Percentiles rank a stretch among this genome's conserved stretches.
phyloP scores from a whole-genome alignment of 1,284 basidiomycete species.

The Cutaneotrichosporon sp. region DNA sequence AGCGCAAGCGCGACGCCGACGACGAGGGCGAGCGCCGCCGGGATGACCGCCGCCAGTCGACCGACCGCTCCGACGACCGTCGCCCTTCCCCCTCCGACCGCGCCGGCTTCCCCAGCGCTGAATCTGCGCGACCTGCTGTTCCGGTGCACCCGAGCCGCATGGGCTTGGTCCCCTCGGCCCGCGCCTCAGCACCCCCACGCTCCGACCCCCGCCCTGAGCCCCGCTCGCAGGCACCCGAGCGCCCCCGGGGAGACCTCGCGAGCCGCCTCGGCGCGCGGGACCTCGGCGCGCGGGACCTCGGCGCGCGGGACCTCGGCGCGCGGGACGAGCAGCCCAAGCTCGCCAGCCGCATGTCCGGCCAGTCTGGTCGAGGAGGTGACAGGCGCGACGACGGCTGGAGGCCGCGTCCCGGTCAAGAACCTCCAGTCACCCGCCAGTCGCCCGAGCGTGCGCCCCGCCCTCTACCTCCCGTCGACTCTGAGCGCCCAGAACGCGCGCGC shows the following conservation, averaged over 20 bases:
- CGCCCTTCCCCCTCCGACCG: too few relatives aligned
- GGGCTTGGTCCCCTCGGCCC: not conserved
- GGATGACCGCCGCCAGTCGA: not conserved
- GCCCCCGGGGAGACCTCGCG: not conserved
- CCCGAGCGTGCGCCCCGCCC: not conserved
- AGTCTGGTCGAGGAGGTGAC: not conserved
- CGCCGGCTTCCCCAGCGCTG: not conserved
- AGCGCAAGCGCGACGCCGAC: conserved; percentile 4
- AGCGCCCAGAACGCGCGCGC: conserved; percentile 5
- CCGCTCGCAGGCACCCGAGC: not conserved
- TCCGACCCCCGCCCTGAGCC: not conserved
- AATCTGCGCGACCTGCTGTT: not conserved
- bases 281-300: not conserved
- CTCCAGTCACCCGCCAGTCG: not conserved
- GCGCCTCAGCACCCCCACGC: not conserved
- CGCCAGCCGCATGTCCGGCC: not conserved
- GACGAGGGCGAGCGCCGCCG: not conserved
- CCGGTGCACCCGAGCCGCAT: not conserved
- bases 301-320: too few relatives aligned
- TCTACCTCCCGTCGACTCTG: too few relatives aligned
- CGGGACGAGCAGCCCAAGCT: not conserved
- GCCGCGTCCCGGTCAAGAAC: not conserved
- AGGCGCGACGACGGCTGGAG: not conserved
- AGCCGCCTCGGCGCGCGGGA: not conserved
- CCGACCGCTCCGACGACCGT: not conserved